These are phyloP conservation scores for Rutstroemia sp. DNA, from an alignment of 2,329 filamentous ascomycete species.

Conservation along the genomic window DNA sequence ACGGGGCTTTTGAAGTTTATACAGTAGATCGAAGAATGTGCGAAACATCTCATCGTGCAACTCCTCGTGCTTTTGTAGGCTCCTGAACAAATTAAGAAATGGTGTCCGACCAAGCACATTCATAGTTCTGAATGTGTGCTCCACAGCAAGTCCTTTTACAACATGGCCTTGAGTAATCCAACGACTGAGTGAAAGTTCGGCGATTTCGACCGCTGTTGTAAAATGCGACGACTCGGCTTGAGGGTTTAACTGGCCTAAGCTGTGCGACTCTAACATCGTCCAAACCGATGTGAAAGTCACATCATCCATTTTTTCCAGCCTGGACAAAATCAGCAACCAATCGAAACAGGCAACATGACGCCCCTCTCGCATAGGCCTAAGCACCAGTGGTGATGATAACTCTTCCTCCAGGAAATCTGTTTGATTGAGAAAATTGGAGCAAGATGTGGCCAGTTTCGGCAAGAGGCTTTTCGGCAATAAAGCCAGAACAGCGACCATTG, in stretches of 20 bases:
- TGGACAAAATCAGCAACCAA: constrained; percentile 18
- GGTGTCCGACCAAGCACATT: background rate
- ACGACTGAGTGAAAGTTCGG: constrained; percentile 13
- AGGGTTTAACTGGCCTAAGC: background rate
- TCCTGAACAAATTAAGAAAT: background rate
- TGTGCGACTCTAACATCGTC: background rate
- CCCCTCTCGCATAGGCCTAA: background rate
- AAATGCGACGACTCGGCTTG: background rate
- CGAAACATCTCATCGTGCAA: constrained; percentile 11
- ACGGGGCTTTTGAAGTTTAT: background rate
- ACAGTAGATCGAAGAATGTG: constrained; percentile 7
- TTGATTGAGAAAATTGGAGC: background rate
- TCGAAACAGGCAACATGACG: constrained; percentile 4
- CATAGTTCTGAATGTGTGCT: constrained; percentile 1
- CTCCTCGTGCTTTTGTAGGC: constrained; percentile 1
- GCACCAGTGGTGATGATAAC: background rate
- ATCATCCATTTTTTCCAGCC: constrained; percentile 8
- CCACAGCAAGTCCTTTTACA: constrained; percentile 6
- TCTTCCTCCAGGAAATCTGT: background rate
- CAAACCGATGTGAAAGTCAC: constrained; percentile 11
- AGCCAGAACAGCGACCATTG: constrained; percentile 14
- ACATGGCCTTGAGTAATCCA: constrained; percentile 18
- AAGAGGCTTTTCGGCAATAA: constrained; percentile 6
- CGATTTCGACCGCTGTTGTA: constrained; percentile 2
- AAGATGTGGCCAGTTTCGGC: constrained; percentile 2